Conservation (phyloP, 768 basidiomycete species). For the Mycena filopes region DNA sequence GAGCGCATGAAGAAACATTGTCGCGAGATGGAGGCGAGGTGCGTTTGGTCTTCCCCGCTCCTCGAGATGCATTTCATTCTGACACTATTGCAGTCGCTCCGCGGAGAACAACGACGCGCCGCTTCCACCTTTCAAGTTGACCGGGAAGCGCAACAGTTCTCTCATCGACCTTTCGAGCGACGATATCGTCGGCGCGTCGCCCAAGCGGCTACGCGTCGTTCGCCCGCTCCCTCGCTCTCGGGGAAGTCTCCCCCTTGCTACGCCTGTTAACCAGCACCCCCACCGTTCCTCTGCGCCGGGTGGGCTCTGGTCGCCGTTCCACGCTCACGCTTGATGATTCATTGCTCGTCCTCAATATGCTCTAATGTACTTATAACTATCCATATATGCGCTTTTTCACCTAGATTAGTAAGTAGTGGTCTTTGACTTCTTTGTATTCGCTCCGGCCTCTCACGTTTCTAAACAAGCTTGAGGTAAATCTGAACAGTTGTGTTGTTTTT, state of each 20-base stretch:
- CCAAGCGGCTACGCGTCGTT: slow-evolving; percentile 32
- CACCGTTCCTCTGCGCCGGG: not conserved
- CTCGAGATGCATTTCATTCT: not conserved
- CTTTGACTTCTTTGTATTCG: no score
- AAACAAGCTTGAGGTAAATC: no score
- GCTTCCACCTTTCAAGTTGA: no score
- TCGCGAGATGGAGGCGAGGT: slow-evolving; percentile 8
- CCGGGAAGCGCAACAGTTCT: slow-evolving; percentile 21
- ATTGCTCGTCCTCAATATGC: not conserved
- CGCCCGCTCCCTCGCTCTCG: slow-evolving; percentile 28
- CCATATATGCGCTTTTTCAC: no score
- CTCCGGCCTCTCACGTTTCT: no score
- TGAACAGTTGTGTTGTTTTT: no score
- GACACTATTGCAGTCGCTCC: not conserved
- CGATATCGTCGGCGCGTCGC: slow-evolving; percentile 11
- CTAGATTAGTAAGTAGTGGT: no score
- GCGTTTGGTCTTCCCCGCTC: no score
- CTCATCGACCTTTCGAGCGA: slow-evolving; percentile 15
- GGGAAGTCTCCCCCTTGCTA: slow-evolving; percentile 3
- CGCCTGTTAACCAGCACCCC: not conserved
- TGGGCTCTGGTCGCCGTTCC: slow-evolving; percentile 18
- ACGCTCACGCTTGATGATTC: not conserved
- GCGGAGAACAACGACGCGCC: not conserved
- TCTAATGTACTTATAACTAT: not conserved
- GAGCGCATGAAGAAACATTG: slow-evolving; percentile 34